A percentile compares a stretch with the other conserved stretches of the same genome.
Evolutionary conservation across 805 yeast genomes (phyloP).

Genomic region (Suhomyces sp.): DNA sequence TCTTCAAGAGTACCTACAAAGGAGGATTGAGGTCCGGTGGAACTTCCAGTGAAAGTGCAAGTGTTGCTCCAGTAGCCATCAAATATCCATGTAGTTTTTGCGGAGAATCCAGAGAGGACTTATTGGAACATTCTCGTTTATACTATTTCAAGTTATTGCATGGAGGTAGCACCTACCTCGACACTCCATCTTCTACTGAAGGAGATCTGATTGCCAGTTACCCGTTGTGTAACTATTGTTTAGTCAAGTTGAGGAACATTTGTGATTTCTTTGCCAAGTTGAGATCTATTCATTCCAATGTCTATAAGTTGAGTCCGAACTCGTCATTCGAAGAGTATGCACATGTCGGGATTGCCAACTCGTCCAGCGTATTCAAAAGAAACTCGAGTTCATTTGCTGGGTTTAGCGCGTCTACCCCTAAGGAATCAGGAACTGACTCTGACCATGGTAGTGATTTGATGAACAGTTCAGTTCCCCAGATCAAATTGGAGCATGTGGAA

Average conservation of each 20-base stretch:
- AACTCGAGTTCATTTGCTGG: conserved; percentile 9
- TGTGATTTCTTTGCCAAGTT: conserved; percentile 82
- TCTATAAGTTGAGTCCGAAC: conserved; percentile 55
- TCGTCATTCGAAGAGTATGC: conserved; percentile 26
- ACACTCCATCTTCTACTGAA: conserved; percentile 17
- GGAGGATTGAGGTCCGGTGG: conserved; percentile 14
- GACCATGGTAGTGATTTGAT: conserved; percentile 10
- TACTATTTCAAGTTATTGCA: conserved; percentile 60
- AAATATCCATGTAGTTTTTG: conserved; percentile 78
- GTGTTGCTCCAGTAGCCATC: conserved; percentile 69
- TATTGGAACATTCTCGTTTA: conserved; percentile 73
- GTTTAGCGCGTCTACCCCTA: conserved; percentile 1
- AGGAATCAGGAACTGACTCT: conserved; percentile 5
- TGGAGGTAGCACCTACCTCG: conserved; percentile 10
- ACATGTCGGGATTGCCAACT: conserved; percentile 14
- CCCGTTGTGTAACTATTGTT: conserved; percentile 80
- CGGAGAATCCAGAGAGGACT: conserved; percentile 71
- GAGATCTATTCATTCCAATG: conserved; percentile 53
- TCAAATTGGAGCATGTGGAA: conserved; percentile 19
- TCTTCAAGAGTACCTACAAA: conserved; percentile 48
- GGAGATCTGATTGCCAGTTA: conserved; percentile 41
- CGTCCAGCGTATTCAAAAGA: conserved; percentile 26
- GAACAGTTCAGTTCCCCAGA: conserved; percentile 8
- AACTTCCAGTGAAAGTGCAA: conserved; percentile 12
- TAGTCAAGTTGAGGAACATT: conserved; percentile 72